Conservation (phyloP, 768 basidiomycete genomes). For the Austroboletus festivus region DNA sequence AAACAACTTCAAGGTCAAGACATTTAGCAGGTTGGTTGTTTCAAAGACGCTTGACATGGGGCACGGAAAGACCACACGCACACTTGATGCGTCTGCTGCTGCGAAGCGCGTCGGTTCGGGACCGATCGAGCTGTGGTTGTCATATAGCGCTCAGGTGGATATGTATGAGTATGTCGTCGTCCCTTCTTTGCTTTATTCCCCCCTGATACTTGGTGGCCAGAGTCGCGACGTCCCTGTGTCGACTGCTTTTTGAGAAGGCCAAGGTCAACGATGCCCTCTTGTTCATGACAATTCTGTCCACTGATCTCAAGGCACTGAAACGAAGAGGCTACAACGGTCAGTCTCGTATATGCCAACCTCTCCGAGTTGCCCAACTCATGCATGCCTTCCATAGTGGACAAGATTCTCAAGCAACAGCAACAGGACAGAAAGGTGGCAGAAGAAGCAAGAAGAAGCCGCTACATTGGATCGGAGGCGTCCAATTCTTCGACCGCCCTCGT, state of each 20-base stretch:
- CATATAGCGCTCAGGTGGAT: conserved; percentile 71
- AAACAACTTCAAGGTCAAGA: conserved; percentile 67
- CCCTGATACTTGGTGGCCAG: conserved; percentile 36
- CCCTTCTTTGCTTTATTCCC: background rate
- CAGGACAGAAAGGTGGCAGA: conserved; percentile 60
- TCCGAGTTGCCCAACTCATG: conserved; percentile 9
- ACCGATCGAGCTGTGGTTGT: conserved; percentile 76
- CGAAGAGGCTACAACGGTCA: conserved; percentile 83
- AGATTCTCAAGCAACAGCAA: conserved; percentile 83
- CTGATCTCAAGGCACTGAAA: conserved; percentile 77
- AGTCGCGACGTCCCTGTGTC: conserved; percentile 81
- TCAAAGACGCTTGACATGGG: conserved; percentile 59
- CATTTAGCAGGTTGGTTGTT: conserved; percentile 61
- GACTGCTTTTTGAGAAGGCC: conserved; percentile 69
- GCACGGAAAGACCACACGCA: conserved; percentile 45
- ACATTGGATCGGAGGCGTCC: conserved; percentile 18
- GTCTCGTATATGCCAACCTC: conserved; percentile 9
- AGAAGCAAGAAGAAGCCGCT: conserved; percentile 33
- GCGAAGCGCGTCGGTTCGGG: conserved; percentile 52
- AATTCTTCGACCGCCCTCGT: conserved; percentile 1
- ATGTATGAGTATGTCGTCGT: conserved; percentile 80
- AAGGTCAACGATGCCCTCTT: conserved; percentile 86
- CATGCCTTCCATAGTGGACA: conserved; percentile 58
- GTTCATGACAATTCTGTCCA: conserved; percentile 92
- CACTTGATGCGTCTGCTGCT: conserved; percentile 72